Conservation (phyloP, 1,284 basidiomycete genomes). For the Puccinia horiana region DNA sequence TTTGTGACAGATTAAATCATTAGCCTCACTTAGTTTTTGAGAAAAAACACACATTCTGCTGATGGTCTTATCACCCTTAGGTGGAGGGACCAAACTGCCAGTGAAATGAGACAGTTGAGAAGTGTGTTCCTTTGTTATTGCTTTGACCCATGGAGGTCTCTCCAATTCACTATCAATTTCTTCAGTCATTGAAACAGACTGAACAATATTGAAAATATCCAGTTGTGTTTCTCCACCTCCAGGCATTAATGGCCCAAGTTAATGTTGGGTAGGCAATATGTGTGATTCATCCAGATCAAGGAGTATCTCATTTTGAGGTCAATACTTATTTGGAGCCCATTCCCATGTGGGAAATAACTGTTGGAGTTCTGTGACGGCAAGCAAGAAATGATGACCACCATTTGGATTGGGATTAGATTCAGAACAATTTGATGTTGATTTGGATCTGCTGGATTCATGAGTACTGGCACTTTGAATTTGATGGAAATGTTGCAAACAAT, state of each 20-base stretch:
- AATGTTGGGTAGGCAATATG: too few relatives aligned
- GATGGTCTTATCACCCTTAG: slow-evolving; percentile 15
- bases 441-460: too few relatives aligned
- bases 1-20: background rate
- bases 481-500: too few relatives aligned
- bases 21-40: background rate
- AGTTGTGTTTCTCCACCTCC: background rate
- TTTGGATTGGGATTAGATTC: too few relatives aligned
- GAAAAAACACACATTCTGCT: background rate
- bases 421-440: too few relatives aligned
- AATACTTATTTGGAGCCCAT: background rate
- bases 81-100: background rate
- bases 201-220: background rate
- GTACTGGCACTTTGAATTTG: too few relatives aligned
- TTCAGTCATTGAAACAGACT: background rate
- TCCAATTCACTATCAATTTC: background rate
- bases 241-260: background rate
- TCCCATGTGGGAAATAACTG: too few relatives aligned
- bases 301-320: background rate
- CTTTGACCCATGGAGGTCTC: background rate
- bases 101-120: background rate
- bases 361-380: too few relatives aligned
- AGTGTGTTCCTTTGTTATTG: background rate
- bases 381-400: too few relatives aligned
- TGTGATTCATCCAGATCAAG: background rate